Conservation (phyloP, 345 rosid species). For the Garcia nutans region DNA sequence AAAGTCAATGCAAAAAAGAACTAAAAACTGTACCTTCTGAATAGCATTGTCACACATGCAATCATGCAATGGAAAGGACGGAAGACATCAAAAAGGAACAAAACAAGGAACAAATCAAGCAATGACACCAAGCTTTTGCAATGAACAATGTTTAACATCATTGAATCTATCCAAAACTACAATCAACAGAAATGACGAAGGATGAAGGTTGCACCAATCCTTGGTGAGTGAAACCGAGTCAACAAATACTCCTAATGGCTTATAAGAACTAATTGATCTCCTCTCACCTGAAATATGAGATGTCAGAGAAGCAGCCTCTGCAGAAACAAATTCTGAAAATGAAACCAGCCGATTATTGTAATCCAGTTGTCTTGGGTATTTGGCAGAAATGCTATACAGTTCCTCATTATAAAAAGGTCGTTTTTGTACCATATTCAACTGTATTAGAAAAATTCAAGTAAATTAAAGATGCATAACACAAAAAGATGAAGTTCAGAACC, state of each 20-base stretch:
- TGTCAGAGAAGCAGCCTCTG: slow-evolving; percentile 5
- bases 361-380: slow-evolving; percentile 45
- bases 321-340: slow-evolving; percentile 19
- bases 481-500: not conserved
- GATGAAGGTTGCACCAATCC: not conserved
- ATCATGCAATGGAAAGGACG: not conserved
- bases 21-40: not conserved
- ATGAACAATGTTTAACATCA: not conserved
- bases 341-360: slow-evolving; percentile 21
- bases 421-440: slow-evolving; percentile 13
- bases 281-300: slow-evolving; percentile 37
- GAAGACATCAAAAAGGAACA: not conserved
- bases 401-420: slow-evolving; percentile 30
- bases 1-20: not conserved
- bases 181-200: not conserved
- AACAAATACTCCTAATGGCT: not conserved
- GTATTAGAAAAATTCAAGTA: not conserved
- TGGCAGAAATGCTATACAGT: slow-evolving; percentile 20
- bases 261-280: not conserved
- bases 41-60: not conserved
- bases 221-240: not conserved
- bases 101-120: not conserved
- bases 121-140: not conserved
- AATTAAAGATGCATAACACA: not conserved
- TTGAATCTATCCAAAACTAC: not conserved